Base-by-base conservation (phyloP, 2,329 filamentous ascomycete species). In the Pyrenophora tritici-repentis region DNA sequence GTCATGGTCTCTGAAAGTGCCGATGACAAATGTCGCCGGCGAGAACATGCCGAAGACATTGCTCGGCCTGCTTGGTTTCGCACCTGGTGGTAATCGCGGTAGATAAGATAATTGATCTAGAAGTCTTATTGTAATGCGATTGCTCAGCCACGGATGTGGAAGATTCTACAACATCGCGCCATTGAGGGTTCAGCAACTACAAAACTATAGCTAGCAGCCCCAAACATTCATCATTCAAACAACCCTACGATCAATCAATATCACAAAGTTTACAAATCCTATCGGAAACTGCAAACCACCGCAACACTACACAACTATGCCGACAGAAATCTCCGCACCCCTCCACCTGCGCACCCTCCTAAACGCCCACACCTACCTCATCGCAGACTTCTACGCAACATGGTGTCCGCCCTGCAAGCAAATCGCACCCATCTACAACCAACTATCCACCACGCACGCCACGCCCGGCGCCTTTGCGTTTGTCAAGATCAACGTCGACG, bases 361-460 rank as follows among this genome's bases (percentile, higher is more conserved):
- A 13, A 63, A 55, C n/a, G 55, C 56, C 0, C 65, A 71, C 53
- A 70, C 65, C n/a, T 73, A 70, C 55, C 70, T 80, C 51, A 72
- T 81, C 42, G 74, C 78, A 58, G 79, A 81, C 65, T 81, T 80
- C 72, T 79, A 77, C 65, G 79, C 79, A 12, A 78, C 76, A 56
- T 84, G 82, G 81, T 83, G 82, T 62, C 80, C 80, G 2, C 81
- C 81, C 13, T 84, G 81, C 75, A 81, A 81, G 64, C 73, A 76
- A 47, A 81, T 84, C 49, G 76, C 76, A 0, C 81, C 81, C 41
- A 70, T 79, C 55, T 78, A 82, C 68, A 75, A 77, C 42, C 75
- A 81, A 59, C 76, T 83, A 56, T 79, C 79, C 58, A 73, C 76
- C 16, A 65, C 76, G n/a, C 76, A 83, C 64, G 52, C 72, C 24